A percentile compares a stretch with the other conserved stretches of the same genome.
These are phyloP conservation scores for Phlegmacium glaucopus DNA, from an alignment of 768 basidiomycete genomes.

Conservation along the genomic window DNA sequence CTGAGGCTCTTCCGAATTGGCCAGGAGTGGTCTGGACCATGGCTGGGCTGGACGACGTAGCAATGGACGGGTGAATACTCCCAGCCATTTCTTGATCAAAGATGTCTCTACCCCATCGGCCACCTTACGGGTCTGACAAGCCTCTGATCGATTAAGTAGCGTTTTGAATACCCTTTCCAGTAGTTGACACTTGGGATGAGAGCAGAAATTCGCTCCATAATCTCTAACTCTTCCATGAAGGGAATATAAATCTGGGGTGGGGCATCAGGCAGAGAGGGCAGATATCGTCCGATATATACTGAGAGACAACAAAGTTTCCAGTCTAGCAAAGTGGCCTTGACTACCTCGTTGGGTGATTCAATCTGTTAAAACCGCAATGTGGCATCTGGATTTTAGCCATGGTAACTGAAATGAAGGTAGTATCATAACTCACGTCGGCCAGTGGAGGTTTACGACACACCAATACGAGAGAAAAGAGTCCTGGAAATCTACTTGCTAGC, in stretches of 20 bases:
- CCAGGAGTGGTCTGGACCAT: too few relatives aligned
- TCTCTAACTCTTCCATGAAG: not conserved
- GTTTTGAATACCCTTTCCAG: too few relatives aligned
- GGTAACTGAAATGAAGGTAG: not conserved
- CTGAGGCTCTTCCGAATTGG: too few relatives aligned
- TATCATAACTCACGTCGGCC: not conserved
- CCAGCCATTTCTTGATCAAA: too few relatives aligned
- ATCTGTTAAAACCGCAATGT: not conserved
- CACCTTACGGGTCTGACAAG: too few relatives aligned
- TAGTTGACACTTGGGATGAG: conserved; percentile 1
- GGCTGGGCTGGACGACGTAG: too few relatives aligned
- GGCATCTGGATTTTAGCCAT: not conserved
- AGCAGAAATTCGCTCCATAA: not conserved
- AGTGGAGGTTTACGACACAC: conserved; percentile 5
- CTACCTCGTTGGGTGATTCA: not conserved
- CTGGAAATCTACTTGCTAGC: conserved; percentile 20
- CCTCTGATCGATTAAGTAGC: too few relatives aligned
- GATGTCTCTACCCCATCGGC: too few relatives aligned
- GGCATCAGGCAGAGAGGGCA: not conserved
- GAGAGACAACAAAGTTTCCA: conserved; percentile 7
- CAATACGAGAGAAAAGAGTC: conserved; percentile 18
- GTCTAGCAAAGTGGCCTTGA: not conserved
- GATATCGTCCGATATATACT: conserved; percentile 6
- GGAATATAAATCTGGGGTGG: not conserved
- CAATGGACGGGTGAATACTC: too few relatives aligned